Base-by-base conservation (phyloP, 768 basidiomycete species). In the Mycena latifolia region DNA sequence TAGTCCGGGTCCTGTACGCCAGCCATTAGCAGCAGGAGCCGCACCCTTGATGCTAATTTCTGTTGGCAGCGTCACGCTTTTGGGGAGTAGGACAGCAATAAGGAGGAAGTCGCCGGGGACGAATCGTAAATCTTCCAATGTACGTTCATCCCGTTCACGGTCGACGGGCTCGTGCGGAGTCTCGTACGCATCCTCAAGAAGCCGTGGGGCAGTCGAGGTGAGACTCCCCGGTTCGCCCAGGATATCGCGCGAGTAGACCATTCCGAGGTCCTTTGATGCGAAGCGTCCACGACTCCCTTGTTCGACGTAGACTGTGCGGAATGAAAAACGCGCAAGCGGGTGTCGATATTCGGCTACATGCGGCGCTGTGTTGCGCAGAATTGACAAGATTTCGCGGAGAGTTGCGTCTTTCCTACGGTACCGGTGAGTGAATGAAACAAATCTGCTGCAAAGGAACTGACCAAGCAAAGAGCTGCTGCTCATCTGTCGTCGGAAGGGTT, bases 381-480 rank as follows among this genome's bases (percentile, higher is more conserved):
- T 91, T 4, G 91, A 91, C 61, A 95, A 76, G 46, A 94, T 85
- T 79, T 95, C 93, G 45, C 89, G 86, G 33, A 95, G 81, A 0
- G 93, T 93, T 15, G 92, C 90, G 72, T 95, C 92, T 81, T 88
- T 92, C 93, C 93, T 94, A 69, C 22, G 28, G 7, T 20, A 35
- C 22, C 4, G 45, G 20, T 55, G 29, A 61, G 28, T 20, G n/a
- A 24, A 17, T 47, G 55, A 9, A 0, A 12, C 17, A 31, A 55
- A 55, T 25, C 17, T 35, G 27, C 8, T 25, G 28, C 6, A 0
- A 5, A 15, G 20, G 50, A 18, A 65, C 82, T 25, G 71, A 92
- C 93, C 93, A 95, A 9, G 91, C 91, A 71, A 90, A 94, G 35
- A 95, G 78, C 73, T 94, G 92, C 51, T 92, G 90, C 73, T 95